Percentiles rank a stretch among this genome's conserved stretches.
phyloP scores from a whole-genome alignment of 306 rosid genomes.

The Trifolium dubium region DNA sequence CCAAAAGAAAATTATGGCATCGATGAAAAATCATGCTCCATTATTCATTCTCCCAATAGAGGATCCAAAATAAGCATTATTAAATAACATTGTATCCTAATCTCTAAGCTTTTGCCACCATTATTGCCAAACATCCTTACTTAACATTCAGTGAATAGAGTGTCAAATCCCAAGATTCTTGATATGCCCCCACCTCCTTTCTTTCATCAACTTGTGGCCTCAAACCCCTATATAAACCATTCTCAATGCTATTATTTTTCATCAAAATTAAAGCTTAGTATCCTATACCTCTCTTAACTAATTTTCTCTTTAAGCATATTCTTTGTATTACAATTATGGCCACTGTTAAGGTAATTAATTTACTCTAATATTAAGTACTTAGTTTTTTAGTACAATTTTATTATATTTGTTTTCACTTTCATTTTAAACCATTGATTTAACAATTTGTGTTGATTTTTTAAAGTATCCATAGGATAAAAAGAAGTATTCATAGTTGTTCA shows the following conservation, averaged over 20 bases:
- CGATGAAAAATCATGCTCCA: constrained; percentile 43
- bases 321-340: constrained; percentile 56
- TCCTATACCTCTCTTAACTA: constrained; percentile 19
- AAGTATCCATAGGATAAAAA: not conserved
- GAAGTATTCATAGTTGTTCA: too few relatives aligned
- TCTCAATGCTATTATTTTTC: constrained; percentile 39
- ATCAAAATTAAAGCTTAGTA: constrained; percentile 33
- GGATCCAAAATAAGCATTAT: constrained; percentile 29
- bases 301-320: constrained; percentile 24
- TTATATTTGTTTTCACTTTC: not conserved
- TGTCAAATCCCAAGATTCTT: constrained; percentile 80
- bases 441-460: not conserved
- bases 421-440: not conserved
- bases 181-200: constrained; percentile 43
- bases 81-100: constrained; percentile 40
- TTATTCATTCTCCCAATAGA: constrained; percentile 43
- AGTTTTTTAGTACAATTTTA: not conserved
- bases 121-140: constrained; percentile 53
- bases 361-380: not conserved
- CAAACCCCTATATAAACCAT: constrained; percentile 52
- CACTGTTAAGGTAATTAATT: constrained; percentile 61
- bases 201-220: constrained; percentile 37
- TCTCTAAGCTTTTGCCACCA: constrained; percentile 51
- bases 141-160: constrained; percentile 48
- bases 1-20: constrained; percentile 57